Percentiles rank a stretch among this genome's conserved stretches.
These are phyloP conservation scores for Cutaneotrichosporon daszewskae DNA, from an alignment of 1,284 basidiomycete genomes.

Conservation along the genomic window DNA sequence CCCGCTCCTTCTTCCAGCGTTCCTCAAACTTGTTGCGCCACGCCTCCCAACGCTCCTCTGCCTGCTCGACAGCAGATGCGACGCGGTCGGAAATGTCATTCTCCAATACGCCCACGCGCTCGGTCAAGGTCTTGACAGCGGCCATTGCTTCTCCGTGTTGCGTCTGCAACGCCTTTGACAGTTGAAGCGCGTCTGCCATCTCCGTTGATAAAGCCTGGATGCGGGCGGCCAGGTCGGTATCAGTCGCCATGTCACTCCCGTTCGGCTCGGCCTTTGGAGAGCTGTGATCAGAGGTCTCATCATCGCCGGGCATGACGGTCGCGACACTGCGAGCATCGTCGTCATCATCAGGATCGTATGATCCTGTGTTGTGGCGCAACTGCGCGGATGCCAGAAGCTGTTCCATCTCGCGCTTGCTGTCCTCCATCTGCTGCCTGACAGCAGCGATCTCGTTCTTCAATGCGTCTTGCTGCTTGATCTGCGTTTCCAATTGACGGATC, in stretches of 20 bases:
- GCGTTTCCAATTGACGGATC: constrained; percentile 71
- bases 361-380: neutral
- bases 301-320: constrained; percentile 40
- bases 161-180: constrained; percentile 66
- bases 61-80: constrained; percentile 51
- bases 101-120: constrained; percentile 51
- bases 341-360: constrained; percentile 52
- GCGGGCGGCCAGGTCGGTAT: constrained; percentile 63
- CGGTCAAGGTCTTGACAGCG: constrained; percentile 70
- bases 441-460: constrained; percentile 74
- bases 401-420: constrained; percentile 48
- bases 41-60: constrained; percentile 66
- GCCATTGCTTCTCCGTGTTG: constrained; percentile 74
- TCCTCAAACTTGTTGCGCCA: constrained; percentile 60
- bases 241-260: neutral
- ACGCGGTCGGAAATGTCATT: constrained; percentile 49
- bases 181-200: constrained; percentile 68
- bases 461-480: constrained; percentile 74
- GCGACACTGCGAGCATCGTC: constrained; percentile 43
- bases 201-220: constrained; percentile 66
- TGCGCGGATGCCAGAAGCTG: constrained; percentile 15
- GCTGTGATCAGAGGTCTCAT: constrained; percentile 47
- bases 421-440: constrained; percentile 65
- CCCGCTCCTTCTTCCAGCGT: constrained; percentile 68
- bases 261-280: constrained; percentile 34